These are phyloP conservation scores for Colletotrichum sp. DNA, from an alignment of 2,329 filamentous ascomycete species.

Conservation along the genomic window DNA sequence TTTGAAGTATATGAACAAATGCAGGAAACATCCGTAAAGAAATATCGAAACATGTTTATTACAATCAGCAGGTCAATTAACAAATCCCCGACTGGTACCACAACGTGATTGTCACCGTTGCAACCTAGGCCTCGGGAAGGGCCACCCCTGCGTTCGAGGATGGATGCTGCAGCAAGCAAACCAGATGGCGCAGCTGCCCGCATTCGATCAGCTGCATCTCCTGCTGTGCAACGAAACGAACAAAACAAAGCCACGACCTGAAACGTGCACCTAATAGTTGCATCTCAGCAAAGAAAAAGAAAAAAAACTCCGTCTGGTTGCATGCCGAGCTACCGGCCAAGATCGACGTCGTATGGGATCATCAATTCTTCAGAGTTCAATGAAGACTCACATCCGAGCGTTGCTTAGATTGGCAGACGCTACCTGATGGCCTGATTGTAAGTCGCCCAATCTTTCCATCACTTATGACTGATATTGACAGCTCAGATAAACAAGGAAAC, in stretches of 20 bases:
- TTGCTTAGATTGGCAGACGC: neutral
- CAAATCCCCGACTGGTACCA: neutral
- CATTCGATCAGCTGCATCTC: neutral
- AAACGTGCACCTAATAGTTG: neutral
- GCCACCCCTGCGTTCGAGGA: neutral
- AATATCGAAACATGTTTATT: neutral
- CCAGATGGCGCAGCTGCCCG: slow-evolving; percentile 4
- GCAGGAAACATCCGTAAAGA: neutral
- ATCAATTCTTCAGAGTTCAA: neutral
- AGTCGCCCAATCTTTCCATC: neutral
- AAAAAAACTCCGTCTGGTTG: neutral
- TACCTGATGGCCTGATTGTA: neutral
- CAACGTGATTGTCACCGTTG: neutral
- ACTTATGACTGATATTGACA: neutral
- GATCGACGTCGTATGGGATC: neutral
- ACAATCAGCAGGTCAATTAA: neutral
- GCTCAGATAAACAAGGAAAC: neutral
- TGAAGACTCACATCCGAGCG: neutral
- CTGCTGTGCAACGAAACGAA: neutral
- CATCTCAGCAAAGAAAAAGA: neutral
- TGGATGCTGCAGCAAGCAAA: slow-evolving; percentile 1
- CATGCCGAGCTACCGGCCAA: neutral
- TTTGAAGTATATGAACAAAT: neutral
- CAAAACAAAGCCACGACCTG: neutral
- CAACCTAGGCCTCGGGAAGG: neutral